Evolutionary conservation across 140 eudicot genomes (phyloP).

Genomic region (Anethum foeniculum): DNA sequence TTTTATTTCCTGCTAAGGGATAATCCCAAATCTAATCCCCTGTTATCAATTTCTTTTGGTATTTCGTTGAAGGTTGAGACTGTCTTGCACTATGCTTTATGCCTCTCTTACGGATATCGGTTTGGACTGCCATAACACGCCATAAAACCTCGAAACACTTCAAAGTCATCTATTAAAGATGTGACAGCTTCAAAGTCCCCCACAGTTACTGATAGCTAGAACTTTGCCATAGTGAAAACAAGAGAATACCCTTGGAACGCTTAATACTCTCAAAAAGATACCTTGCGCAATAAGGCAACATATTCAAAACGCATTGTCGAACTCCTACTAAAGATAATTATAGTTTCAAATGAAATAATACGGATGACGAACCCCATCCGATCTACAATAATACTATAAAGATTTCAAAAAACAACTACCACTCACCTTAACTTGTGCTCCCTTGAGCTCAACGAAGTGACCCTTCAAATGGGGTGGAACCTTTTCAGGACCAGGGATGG

Average conservation of each 20-base stretch:
- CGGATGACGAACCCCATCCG: neutral
- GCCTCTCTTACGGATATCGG: neutral
- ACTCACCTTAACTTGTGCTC: constrained; percentile 96
- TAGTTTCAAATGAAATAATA: neutral
- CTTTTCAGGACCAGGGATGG: constrained; percentile 93
- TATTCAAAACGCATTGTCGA: neutral
- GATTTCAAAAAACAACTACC: neutral
- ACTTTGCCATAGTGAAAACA: neutral
- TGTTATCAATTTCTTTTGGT: neutral
- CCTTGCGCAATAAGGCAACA: neutral
- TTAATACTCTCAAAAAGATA: neutral
- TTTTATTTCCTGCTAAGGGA: neutral
- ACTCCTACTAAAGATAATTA: neutral
- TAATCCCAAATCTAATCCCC: neutral
- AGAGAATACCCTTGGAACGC: neutral
- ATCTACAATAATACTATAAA: neutral
- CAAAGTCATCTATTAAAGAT: neutral
- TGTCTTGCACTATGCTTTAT: neutral
- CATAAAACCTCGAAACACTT: neutral
- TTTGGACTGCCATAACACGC: neutral
- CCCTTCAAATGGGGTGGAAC: constrained; percentile 83
- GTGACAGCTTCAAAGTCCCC: neutral
- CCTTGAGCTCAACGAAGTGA: constrained; percentile 86
- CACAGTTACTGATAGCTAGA: neutral
- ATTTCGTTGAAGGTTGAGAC: neutral